Conservation (phyloP, 768 basidiomycete genomes). For the Tricholoma saponaceum region DNA sequence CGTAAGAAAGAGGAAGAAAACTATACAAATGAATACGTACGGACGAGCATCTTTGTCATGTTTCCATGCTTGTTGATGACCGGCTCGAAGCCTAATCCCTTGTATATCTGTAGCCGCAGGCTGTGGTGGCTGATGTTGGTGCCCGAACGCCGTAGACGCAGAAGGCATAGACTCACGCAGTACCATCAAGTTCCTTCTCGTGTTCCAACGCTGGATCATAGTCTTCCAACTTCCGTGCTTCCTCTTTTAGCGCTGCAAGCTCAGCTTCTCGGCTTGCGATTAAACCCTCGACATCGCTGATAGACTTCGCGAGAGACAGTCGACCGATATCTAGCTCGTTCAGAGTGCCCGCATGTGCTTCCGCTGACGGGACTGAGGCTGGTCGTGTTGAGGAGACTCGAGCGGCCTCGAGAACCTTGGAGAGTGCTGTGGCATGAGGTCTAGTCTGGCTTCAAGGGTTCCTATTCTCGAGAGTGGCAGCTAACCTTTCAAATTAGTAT, state of each 20-base stretch:
- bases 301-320: constrained; percentile 67
- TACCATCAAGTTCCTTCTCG: constrained; percentile 63
- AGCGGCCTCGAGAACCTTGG: constrained; percentile 63
- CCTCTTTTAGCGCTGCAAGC: constrained; percentile 63
- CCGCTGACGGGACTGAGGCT: constrained; percentile 60
- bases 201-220: constrained; percentile 74
- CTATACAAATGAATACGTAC: constrained; percentile 37
- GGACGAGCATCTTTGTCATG: constrained; percentile 59
- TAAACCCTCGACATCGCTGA: constrained; percentile 66
- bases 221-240: constrained; percentile 54
- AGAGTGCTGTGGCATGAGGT: constrained; percentile 42
- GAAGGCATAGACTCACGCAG: constrained; percentile 42
- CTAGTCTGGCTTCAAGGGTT: neutral
- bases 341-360: constrained; percentile 53
- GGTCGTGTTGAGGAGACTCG: constrained; percentile 70
- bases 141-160: neutral
- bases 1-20: neutral
- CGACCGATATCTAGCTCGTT: constrained; percentile 63
- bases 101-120: constrained; percentile 63
- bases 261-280: constrained; percentile 68
- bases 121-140: constrained; percentile 29
- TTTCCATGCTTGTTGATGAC: constrained; percentile 49
- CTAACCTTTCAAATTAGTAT: constrained; percentile 60
- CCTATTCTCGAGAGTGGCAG: neutral
- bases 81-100: constrained; percentile 69